Percentiles rank a stretch among this genome's conserved stretches.
Conservation (phyloP, 179 eudicot genomes). For the Spinacia oleracea region DNA sequence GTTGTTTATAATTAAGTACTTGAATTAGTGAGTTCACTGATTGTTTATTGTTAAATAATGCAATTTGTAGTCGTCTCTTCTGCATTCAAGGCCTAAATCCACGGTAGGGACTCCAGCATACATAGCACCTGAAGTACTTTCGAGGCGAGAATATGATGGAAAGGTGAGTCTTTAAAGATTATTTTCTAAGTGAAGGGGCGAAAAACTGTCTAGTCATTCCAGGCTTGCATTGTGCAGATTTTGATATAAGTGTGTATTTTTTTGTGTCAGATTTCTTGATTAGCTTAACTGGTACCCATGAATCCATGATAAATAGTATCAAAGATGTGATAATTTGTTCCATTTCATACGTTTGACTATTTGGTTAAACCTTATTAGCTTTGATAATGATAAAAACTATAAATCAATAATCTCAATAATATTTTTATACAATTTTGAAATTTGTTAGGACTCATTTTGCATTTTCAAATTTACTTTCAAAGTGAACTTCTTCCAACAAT, state of each 20-base stretch:
- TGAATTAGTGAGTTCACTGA: constrained; percentile 16
- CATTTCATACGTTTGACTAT: background rate
- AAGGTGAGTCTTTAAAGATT: constrained; percentile 32
- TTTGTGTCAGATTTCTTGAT: background rate
- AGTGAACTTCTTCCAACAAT: background rate
- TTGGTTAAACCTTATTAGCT: background rate
- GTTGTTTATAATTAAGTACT: constrained; percentile 8
- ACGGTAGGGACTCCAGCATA: constrained; percentile 54
- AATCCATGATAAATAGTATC: background rate
- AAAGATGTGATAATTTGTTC: background rate
- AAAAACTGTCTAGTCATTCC: background rate
- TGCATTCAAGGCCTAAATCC: constrained; percentile 54
- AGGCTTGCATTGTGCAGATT: constrained; percentile 18
- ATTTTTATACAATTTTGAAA: background rate
- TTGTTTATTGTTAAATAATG: constrained; percentile 19
- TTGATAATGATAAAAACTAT: background rate
- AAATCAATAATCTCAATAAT: background rate
- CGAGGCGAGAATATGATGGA: constrained; percentile 49
- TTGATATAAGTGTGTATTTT: too few species aligned
- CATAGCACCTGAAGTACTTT: constrained; percentile 53
- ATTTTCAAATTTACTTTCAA: background rate
- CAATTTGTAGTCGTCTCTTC: constrained; percentile 40
- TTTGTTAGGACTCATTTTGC: background rate
- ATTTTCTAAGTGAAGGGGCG: background rate
- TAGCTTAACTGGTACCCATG: background rate